These are phyloP conservation scores for Cyclotella baltica DNA, from an alignment of 108 stramenopile genomes.

Conservation along the genomic window DNA sequence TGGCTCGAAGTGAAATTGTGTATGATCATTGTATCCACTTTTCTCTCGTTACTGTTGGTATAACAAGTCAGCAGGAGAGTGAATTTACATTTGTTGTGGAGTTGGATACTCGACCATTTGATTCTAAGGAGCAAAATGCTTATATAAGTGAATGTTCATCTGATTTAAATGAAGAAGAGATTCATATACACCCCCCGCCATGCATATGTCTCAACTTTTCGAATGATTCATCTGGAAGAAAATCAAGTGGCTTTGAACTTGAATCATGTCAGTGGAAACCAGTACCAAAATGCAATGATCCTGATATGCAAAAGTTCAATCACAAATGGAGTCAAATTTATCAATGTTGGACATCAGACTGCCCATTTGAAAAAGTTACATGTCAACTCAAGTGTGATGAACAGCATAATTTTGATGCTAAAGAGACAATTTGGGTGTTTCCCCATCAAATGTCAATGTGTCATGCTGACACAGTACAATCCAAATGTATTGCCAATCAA, in stretches of 20 bases:
- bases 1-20: not conserved
- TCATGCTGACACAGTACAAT: slow-evolving; percentile 7
- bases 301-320: not conserved
- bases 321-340: not conserved
- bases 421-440: slow-evolving; percentile 8
- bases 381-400: not conserved
- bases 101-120: not conserved
- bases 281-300: not conserved
- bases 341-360: not conserved
- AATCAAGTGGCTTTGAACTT: not conserved
- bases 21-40: slow-evolving; percentile 36
- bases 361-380: not conserved
- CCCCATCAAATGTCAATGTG: slow-evolving; percentile 31
- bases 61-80: not conserved
- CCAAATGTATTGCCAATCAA: not conserved
- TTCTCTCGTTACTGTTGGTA: slow-evolving; percentile 1
- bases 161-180: not conserved
- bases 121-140: not conserved
- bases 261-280: slow-evolving; percentile 4
- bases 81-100: not conserved
- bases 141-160: not conserved
- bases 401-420: not conserved
- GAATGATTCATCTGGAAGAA: not conserved
- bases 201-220: not conserved
- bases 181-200: not conserved